Base-by-base conservation (phyloP, 1,284 basidiomycete species). In the Cerrena zonata region DNA sequence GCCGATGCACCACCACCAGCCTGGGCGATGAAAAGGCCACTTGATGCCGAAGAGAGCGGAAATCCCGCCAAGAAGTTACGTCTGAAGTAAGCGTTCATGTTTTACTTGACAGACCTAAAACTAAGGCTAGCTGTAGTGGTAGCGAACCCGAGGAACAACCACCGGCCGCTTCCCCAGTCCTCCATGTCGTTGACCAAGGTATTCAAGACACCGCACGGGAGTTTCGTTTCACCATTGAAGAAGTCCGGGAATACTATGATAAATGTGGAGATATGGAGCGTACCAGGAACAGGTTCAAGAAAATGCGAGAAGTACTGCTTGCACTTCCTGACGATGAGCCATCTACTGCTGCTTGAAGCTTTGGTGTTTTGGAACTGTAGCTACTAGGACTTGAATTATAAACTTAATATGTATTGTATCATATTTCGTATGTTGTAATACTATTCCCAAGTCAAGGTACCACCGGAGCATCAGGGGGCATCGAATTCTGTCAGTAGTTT, bases 221-320 rank as follows among this genome's bases (percentile, higher is more conserved):
- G 37, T 83, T 71, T 58, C 72, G 80, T 45, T 89, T 89, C 63
- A 85, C 84, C 1, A 61, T 78, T 0, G 80, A 82, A 54, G 86
- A 89, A 63, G 86, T 89, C 11, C 76, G 82, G 59, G 84, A 84
- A 59, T 86, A 80, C 61, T 86, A 87, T 54, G 81, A 86, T 58
- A 78, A 74, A 56, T 82, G 75, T 52, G 81, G 80, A 11, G 83
- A 86, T 57, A 78, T 86, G 74, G 75, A 73, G 36, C 74, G 75
- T 40, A 87, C 86, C 10, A 74, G 74, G 56, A 65, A 57, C 36
- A 73, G 83, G 25, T 89, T 89, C 63, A 76, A 77, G 58, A 76
- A 66, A 56, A 85, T 87, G 82, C 74, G 86, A 36, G 71, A 78
- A 48, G 59, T 78, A 38, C 65, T 86, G 21, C 63, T 66, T n/a